These are phyloP conservation scores for Xerocomus cyaneibrunnescens DNA, from an alignment of 1,284 basidiomycete genomes.

Conservation along the genomic window DNA sequence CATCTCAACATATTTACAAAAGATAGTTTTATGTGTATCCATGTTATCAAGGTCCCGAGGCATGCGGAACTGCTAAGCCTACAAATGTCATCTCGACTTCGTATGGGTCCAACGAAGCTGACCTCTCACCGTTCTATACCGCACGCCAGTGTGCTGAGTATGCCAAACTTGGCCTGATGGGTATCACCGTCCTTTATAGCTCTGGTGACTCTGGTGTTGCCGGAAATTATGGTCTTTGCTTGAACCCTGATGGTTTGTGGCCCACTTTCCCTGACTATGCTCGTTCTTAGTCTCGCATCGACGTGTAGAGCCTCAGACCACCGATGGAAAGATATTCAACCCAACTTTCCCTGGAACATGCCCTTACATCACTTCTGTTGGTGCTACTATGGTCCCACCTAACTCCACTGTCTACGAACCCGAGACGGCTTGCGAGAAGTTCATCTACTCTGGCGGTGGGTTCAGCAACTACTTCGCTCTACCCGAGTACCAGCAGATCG, in stretches of 20 bases:
- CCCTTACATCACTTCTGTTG: background rate
- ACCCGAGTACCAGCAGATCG: background rate
- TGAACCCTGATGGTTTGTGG: background rate
- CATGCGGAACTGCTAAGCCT: slow-evolving; percentile 40
- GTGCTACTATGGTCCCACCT: background rate
- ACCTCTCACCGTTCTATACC: slow-evolving; percentile 40
- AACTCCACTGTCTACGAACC: background rate
- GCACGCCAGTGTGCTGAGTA: slow-evolving; percentile 49
- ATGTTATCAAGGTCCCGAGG: slow-evolving; percentile 28
- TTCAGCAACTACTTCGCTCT: background rate
- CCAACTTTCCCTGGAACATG: background rate
- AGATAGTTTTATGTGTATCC: background rate
- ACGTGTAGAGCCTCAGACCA: background rate
- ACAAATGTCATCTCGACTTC: slow-evolving; percentile 47
- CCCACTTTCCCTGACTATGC: background rate
- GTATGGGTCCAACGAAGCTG: slow-evolving; percentile 42
- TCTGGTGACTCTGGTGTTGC: slow-evolving; percentile 6
- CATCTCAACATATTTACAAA: background rate
- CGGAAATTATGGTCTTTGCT: background rate
- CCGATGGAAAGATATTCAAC: background rate
- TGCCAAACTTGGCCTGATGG: slow-evolving; percentile 46
- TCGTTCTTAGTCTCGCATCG: background rate
- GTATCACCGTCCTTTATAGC: slow-evolving; percentile 35
- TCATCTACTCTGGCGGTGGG: background rate
- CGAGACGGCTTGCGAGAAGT: background rate